Evolutionary conservation across 2,329 filamentous ascomycete species (phyloP), one percentile per base, ranked within the genome.

Genomic region (Exutisphaerella laricina): DNA sequence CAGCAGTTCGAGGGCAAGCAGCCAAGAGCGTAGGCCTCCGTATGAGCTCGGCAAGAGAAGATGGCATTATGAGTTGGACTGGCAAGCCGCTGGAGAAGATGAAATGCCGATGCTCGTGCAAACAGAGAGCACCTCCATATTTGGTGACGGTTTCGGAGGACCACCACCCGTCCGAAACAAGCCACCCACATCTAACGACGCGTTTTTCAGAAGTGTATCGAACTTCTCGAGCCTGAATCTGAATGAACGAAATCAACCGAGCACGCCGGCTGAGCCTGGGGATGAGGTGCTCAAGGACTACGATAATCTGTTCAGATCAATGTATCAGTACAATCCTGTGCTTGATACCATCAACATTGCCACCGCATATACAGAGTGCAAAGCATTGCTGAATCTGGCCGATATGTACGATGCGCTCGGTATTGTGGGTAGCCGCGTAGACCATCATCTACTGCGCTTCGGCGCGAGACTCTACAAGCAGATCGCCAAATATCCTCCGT

Each of bases 401-500:
- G 89, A 96, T 66, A 87, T 92, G 71, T 96, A 96, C 69, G 89
- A 95, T 62, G 88, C 89, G 10, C 75, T 96, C 9, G 75, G 82
- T 21, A 88, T 96, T 12, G 88, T 94, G 6, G 89, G 89, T 0
- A 86, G 87, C 1, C 79, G 90, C 26, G 85, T 96, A 32, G 90
- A 96, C 66, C 89, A 97, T 68, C 90, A 97, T 64, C 74, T 97
- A 10, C 72, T 97, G 12, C 87, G 92, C 56, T 97, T 96, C 63
- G 88, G 92, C 58, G 85, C 84, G 16, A 79, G 88, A 1, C 75
- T 97, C 2, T 96, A 89, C 84, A 94, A 92, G 65, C 90, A 96
- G 66, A 94, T 96, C 50, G 88, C 89, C 39, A 96, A 95, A 66
- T 96, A 96, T 61, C 89, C 90, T 9, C 86, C 92, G 35, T 88